Conservation (phyloP, 305 asterid species). For the Fraxinus latifolia region DNA sequence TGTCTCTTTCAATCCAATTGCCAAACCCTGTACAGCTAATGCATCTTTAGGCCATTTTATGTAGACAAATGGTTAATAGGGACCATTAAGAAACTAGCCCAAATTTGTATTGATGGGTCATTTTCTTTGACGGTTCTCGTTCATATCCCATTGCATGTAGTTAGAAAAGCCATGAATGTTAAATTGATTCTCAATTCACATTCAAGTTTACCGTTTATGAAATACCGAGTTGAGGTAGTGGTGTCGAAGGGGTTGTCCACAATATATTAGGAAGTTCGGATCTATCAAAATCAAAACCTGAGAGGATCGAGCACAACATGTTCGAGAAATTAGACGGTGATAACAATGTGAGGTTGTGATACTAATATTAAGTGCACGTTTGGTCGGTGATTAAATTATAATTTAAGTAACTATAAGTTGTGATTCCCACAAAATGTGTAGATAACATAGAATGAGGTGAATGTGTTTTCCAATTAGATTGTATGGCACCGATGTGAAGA, state of each 20-base stretch:
- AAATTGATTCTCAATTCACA: not conserved
- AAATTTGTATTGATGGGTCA: constrained; percentile 28
- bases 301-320: not conserved
- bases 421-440: too few species aligned
- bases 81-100: constrained; percentile 30
- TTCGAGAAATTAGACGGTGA: not conserved
- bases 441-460: not conserved
- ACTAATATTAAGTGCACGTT: not conserved
- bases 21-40: constrained; percentile 2
- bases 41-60: constrained; percentile 22
- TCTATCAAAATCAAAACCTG: not conserved
- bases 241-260: not conserved
- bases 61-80: constrained; percentile 12
- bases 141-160: not conserved
- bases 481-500: not conserved
- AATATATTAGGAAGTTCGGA: not conserved
- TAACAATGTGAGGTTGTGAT: not conserved
- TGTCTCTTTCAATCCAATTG: constrained; percentile 47
- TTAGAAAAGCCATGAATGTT: not conserved
- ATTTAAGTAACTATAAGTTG: too few species aligned
- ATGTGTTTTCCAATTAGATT: not conserved
- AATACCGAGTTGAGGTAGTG: not conserved
- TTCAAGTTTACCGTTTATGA: not conserved
- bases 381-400: not conserved
- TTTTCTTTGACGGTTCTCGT: constrained; percentile 19